Base-by-base conservation (phyloP, 768 basidiomycete genomes). In the Suillus alpinus region DNA sequence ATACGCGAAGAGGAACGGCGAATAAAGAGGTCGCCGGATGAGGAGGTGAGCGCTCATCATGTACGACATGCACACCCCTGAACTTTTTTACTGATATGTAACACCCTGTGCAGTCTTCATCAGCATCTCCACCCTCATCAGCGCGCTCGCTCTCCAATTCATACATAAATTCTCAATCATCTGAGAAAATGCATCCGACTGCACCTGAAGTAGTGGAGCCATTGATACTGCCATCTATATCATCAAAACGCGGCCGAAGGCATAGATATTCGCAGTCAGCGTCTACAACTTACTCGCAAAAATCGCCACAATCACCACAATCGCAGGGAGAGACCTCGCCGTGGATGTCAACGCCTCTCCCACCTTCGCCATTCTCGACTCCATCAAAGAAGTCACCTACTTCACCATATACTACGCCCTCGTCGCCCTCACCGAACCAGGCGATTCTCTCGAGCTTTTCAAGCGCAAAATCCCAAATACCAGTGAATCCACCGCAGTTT, bases 401-500 rank as follows among this genome's bases (percentile, higher is more conserved):
- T 39, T 65, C 62, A 34, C 55, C 57, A 18, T 36, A 51, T 26
- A 12, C 41, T 2, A 43, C 44, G 16, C 43, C 63, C 12, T 55
- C 59, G 29, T 40, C 62, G 7, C 57, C 34, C 37, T 65, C 66
- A n/a, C 58, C 63, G n/a, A 12, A 59, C 31, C 59, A 58, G 2
- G 53, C 36, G 65, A 66, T 56, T 62, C 65, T 4, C 61, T 62
- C 46, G 49, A 58, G 9, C 55, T 65, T 0, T 18, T 41, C 58
- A 16, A 39, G 23, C 32, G 58, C 37, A 2, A 56, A 53, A 16
- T 61, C 71, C 10, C 61, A 73, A 29, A 70, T 67, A 14, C 73
- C 75, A n/a, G 68, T 72, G 18, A 57, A 67, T 23, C 57, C 71
- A 5, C 76, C 81, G n/a, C 64, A 76, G 4, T 90, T 90, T 77